A percentile compares a stretch with the other conserved stretches of the same genome.
These are phyloP conservation scores for Microsporum canis DNA, from an alignment of 2,329 filamentous ascomycete species.

Conservation along the genomic window DNA sequence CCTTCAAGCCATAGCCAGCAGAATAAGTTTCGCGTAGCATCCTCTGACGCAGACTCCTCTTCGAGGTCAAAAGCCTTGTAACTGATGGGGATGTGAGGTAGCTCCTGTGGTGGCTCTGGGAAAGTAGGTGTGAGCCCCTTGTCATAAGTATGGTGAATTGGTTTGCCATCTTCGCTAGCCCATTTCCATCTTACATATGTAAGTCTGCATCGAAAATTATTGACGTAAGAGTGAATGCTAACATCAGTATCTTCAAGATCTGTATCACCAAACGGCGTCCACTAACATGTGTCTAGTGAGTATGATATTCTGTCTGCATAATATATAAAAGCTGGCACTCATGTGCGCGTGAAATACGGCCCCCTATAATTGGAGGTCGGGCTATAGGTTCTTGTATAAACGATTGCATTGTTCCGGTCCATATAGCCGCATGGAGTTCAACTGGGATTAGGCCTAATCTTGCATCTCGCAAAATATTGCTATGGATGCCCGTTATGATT, in stretches of 20 bases:
- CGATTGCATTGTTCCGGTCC: slow-evolving; percentile 21
- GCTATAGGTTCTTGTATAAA: slow-evolving; percentile 20
- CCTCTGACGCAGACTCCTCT: slow-evolving; percentile 17
- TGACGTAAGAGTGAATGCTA: slow-evolving; percentile 20
- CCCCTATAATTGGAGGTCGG: slow-evolving; percentile 7
- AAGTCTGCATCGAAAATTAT: slow-evolving; percentile 19
- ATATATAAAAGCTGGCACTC: slow-evolving; percentile 24
- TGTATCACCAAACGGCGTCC: slow-evolving; percentile 24
- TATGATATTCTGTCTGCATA: slow-evolving; percentile 16
- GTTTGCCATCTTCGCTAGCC: slow-evolving; percentile 7
- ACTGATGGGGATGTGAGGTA: slow-evolving; percentile 4
- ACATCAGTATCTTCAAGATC: slow-evolving; percentile 21
- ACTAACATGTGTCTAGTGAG: slow-evolving; percentile 17
- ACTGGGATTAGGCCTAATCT: slow-evolving; percentile 18
- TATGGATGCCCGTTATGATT: slow-evolving; percentile 17
- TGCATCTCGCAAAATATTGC: slow-evolving; percentile 15
- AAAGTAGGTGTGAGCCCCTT: background rate
- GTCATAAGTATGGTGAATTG: slow-evolving; percentile 2
- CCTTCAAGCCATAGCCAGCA: slow-evolving; percentile 20
- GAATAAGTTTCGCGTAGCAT: slow-evolving; percentile 23
- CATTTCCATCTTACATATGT: slow-evolving; percentile 10
- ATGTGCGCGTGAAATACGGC: slow-evolving; percentile 18
- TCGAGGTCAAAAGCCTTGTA: slow-evolving; percentile 8
- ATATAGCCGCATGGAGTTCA: slow-evolving; percentile 21
- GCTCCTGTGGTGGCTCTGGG: background rate